These are phyloP conservation scores for Pythium insidiosum DNA, from an alignment of 352 stramenopile genomes.

Conservation along the genomic window DNA sequence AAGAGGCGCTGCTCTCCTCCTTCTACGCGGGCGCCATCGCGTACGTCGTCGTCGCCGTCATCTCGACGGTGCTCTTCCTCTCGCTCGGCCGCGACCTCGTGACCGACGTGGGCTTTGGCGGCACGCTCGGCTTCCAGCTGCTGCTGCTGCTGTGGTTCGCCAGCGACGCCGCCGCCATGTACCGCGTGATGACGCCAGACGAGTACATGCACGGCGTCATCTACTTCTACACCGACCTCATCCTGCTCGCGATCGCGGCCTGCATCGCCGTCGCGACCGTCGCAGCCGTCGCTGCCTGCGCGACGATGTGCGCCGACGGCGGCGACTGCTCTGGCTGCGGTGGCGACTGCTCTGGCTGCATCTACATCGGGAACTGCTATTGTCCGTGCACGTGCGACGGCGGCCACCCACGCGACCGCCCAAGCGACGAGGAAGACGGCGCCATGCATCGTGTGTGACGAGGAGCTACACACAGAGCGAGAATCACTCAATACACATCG, in stretches of 20 bases:
- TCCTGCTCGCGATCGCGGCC: conserved; percentile 6
- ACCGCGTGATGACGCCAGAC: conserved; percentile 17
- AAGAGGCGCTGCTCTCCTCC: conserved; percentile 3
- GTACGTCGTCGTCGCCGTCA: conserved; percentile 4
- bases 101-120: conserved; percentile 1
- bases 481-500: too few relatives aligned
- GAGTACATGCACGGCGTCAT: conserved; percentile 20
- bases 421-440: too few relatives aligned
- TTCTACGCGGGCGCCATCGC: conserved; percentile 1
- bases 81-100: neutral
- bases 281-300: neutral
- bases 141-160: conserved; percentile 17
- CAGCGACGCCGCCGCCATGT: conserved; percentile 9
- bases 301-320: neutral
- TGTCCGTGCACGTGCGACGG: too few relatives aligned
- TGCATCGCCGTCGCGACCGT: neutral
- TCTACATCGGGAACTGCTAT: too few relatives aligned
- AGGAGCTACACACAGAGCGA: too few relatives aligned
- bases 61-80: conserved; percentile 2
- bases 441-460: too few relatives aligned
- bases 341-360: neutral
- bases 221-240: conserved; percentile 55
- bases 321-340: neutral
- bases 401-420: too few relatives aligned
- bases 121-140: conserved; percentile 10